These are phyloP conservation scores for Cyclotella distinguenda DNA, from an alignment of 108 stramenopile genomes.

Conservation along the genomic window DNA sequence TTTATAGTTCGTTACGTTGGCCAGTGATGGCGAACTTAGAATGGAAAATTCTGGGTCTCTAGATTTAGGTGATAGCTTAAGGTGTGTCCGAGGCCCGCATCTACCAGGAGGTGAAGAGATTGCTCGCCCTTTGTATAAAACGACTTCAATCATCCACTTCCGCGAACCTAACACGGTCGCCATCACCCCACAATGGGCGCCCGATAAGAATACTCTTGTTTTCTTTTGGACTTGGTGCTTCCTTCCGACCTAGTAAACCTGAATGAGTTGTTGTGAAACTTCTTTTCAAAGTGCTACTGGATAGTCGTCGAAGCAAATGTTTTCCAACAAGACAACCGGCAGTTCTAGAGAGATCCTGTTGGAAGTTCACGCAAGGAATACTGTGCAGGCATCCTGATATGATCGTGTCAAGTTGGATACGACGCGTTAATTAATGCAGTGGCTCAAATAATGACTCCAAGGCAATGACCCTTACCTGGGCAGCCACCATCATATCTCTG, in stretches of 20 bases:
- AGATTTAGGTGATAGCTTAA: too few relatives aligned
- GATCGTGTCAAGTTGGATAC: too few relatives aligned
- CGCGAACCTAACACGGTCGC: constrained; percentile 27
- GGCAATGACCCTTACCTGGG: constrained; percentile 71
- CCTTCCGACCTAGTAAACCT: background rate
- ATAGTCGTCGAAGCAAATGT: constrained; percentile 54
- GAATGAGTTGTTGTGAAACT: background rate
- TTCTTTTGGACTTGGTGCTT: constrained; percentile 11
- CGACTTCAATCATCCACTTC: constrained; percentile 34
- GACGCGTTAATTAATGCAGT: background rate
- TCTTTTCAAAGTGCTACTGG: constrained; percentile 45
- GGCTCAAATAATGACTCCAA: background rate
- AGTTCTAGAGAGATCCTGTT: constrained; percentile 47
- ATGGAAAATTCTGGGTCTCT: too few relatives aligned
- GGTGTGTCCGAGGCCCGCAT: too few relatives aligned
- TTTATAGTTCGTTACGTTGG: too few relatives aligned
- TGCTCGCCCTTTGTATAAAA: background rate
- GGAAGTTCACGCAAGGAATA: constrained; percentile 78
- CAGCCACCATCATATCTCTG: constrained; percentile 77
- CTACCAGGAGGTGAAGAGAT: too few relatives aligned
- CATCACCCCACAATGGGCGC: constrained; percentile 31
- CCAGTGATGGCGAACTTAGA: too few relatives aligned
- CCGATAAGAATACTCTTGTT: constrained; percentile 40
- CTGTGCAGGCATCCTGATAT: constrained; percentile 75
- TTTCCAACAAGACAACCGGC: constrained; percentile 59